Evolutionary conservation across 257 asterid species (phyloP).

Genomic region (Henckelia pumila): DNA sequence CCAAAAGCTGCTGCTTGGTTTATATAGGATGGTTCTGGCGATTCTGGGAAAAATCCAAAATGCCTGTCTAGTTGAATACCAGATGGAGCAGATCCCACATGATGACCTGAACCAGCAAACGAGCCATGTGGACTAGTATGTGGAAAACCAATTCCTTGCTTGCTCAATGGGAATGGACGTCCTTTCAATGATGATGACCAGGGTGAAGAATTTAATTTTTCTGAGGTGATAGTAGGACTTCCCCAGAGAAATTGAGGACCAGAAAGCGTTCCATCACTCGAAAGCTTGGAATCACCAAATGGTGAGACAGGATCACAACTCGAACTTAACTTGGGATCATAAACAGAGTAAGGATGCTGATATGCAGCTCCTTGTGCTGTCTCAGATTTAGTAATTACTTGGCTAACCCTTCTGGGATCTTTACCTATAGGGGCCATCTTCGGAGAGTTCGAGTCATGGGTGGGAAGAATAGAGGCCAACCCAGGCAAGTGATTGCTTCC

Average conservation of each 20-base stretch:
- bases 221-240: constrained; percentile 44
- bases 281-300: constrained; percentile 40
- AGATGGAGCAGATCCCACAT: constrained; percentile 70
- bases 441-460: constrained; percentile 34
- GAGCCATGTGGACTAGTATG: constrained; percentile 36
- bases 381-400: constrained; percentile 27
- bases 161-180: neutral
- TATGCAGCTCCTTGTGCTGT: constrained; percentile 21
- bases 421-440: constrained; percentile 43
- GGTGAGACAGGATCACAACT: constrained; percentile 39
- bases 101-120: constrained; percentile 37
- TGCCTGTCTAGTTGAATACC: constrained; percentile 41
- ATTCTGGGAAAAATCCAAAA: constrained; percentile 43
- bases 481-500: constrained; percentile 44
- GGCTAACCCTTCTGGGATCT: constrained; percentile 27
- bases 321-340: constrained; percentile 42
- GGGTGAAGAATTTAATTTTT: constrained; percentile 32
- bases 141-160: constrained; percentile 25
- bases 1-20: constrained; percentile 22
- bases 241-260: constrained; percentile 65
- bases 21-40: constrained; percentile 31
- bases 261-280: constrained; percentile 43
- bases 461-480: constrained; percentile 51
- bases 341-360: constrained; percentile 46
- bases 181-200: neutral